phyloP scores from a whole-genome alignment of 2,329 filamentous ascomycete species.

The Alternaria angustiovoidea region DNA sequence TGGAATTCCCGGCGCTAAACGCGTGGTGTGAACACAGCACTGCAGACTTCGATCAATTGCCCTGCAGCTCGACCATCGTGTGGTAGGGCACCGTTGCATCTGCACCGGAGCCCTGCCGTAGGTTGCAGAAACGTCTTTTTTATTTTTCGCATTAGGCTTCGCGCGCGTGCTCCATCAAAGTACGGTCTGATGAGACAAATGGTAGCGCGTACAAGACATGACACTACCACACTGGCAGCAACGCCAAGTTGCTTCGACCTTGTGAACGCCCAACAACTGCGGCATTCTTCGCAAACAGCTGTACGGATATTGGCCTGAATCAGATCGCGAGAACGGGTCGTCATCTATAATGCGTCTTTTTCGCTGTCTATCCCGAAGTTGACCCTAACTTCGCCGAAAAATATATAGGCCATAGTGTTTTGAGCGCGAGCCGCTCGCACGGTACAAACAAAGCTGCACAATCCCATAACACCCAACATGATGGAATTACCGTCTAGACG shows the following conservation, averaged over 20 bases:
- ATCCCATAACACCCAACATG: background rate
- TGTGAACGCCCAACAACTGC: background rate
- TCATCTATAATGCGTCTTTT: constrained; percentile 17
- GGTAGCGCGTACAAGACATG: constrained; percentile 12
- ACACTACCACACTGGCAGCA: constrained; percentile 8
- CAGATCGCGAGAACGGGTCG: constrained; percentile 7
- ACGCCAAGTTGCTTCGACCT: constrained; percentile 3
- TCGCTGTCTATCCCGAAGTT: constrained; percentile 7
- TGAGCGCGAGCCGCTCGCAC: constrained; percentile 4
- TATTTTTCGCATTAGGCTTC: background rate
- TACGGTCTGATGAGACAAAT: constrained; percentile 2
- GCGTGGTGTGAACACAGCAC: constrained; percentile 13
- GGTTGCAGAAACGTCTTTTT: constrained; percentile 7
- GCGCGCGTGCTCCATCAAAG: constrained; percentile 5
- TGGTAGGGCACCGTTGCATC: constrained; percentile 13
- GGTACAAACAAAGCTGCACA: constrained; percentile 1
- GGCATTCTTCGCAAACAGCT: background rate
- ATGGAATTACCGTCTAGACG: background rate
- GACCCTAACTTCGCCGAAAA: constrained; percentile 4
- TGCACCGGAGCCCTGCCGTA: constrained; percentile 14
- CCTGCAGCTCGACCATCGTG: constrained; percentile 13
- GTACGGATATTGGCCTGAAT: background rate
- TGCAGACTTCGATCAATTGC: constrained; percentile 11
- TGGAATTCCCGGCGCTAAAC: constrained; percentile 24
- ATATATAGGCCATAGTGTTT: background rate